Base-by-base conservation (phyloP, 768 basidiomycete genomes). In the Thelephora aurantiotincta region DNA sequence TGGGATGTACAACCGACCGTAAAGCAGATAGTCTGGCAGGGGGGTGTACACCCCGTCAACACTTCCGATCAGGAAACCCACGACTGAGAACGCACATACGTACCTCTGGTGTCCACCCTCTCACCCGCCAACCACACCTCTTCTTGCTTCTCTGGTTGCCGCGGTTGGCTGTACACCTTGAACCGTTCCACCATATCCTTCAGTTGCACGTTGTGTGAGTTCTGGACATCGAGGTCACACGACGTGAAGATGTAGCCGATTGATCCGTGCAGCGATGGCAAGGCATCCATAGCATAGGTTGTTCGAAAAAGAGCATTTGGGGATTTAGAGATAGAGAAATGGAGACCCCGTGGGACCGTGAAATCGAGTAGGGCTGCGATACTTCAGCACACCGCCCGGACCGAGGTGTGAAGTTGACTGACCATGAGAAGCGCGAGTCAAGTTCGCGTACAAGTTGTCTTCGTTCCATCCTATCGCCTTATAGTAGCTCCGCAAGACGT, bases 381-480 rank as follows among this genome's bases (percentile, higher is more conserved):
- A 26, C 33, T 34, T 58, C 12, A 55, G 36, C 36, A 46, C n/a
- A 35, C 23, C 44, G 34, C 33, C 49, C 35, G 35, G 45, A 54
- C 45, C 41, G 51, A 35, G 45, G 20, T 11, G 22, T 45, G 14
- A 35, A 26, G n/a, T 35, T 18, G 9, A 56, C 61, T 30, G 50
- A 94, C 91, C 86, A 65, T 75, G 81, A 1, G 92, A 94, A 33
- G 90, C 86, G 47, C 88, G 78, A 1, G 90, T 96, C 38, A 98
- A 57, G 54, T 93, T 89, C 2, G 84, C 78, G 58, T 89, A 97
- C 18, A 94, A 70, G 57, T 94, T 94, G 64, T 97, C 93, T 60
- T 94, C 89, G 56, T 91, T 92, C 94, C 94, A 98, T 52, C 89
- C 87, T 30, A 90, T 96, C n/a, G 79, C 80, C 54, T 77, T 75